phyloP scores from a whole-genome alignment of 257 asterid species.

The Apocynum venetum region DNA sequence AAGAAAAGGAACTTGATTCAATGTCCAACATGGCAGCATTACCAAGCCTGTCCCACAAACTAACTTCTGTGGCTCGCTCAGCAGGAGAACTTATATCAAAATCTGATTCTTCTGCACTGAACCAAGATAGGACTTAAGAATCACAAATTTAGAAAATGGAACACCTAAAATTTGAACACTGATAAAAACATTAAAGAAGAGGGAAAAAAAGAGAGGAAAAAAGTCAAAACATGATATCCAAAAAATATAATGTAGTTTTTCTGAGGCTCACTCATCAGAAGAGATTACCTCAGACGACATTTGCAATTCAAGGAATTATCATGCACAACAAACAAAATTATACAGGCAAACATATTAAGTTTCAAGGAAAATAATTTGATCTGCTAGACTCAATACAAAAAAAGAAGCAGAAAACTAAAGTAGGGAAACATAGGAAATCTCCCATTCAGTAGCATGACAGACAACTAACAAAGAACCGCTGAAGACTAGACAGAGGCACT shows the following conservation, averaged over 20 bases:
- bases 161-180: neutral
- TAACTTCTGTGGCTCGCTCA: conserved; percentile 65
- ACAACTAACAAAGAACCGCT: neutral
- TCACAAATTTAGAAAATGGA: neutral
- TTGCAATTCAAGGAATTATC: neutral
- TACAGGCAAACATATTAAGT: no score
- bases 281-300: neutral
- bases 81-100: conserved; percentile 43
- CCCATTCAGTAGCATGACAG: neutral
- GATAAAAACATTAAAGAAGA: neutral
- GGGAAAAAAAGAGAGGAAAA: neutral
- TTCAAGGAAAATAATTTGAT: neutral
- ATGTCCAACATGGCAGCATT: conserved; percentile 79
- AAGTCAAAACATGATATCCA: neutral
- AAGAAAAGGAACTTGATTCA: conserved; percentile 74
- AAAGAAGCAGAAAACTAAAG: no score
- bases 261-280: neutral
- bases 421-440: neutral
- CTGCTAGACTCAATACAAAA: neutral
- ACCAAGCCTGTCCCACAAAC: conserved; percentile 94
- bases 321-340: no score
- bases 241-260: neutral
- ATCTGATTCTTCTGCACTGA: conserved; percentile 64
- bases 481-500: neutral
- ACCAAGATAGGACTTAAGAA: conserved; percentile 11